These are phyloP conservation scores for Purshia tridentata DNA, from an alignment of 306 rosid species.

Conservation along the genomic window DNA sequence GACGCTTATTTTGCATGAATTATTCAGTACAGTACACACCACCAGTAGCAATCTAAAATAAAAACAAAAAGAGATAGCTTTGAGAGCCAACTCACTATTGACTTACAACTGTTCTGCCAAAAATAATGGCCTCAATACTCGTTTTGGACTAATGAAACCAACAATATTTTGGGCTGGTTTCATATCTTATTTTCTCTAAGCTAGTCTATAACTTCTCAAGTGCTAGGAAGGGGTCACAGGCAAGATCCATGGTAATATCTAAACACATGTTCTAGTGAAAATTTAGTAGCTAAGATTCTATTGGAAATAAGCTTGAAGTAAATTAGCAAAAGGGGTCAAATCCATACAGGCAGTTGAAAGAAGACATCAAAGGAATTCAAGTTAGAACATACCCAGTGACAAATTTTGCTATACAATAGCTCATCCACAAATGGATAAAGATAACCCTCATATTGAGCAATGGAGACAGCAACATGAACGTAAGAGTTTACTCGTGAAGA, in stretches of 20 bases:
- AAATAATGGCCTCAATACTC: background rate
- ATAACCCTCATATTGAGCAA: constrained; percentile 85
- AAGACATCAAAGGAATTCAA: background rate
- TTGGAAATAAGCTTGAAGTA: background rate
- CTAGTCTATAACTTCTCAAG: background rate
- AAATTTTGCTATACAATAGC: constrained; percentile 75
- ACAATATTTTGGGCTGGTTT: background rate
- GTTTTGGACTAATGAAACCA: background rate
- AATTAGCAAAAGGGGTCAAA: background rate
- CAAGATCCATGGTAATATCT: background rate
- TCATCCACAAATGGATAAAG: constrained; percentile 75
- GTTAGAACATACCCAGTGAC: constrained; percentile 82
- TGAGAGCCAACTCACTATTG: background rate
- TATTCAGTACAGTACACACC: background rate
- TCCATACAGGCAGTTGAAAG: constrained; percentile 9
- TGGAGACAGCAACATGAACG: constrained; percentile 66
- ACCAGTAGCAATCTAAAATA: background rate
- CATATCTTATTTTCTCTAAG: background rate
- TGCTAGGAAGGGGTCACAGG: background rate
- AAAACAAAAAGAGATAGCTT: background rate
- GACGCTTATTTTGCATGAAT: background rate
- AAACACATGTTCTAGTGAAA: background rate
- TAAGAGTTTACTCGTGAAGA: constrained; percentile 80
- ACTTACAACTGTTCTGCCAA: background rate
- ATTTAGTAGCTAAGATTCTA: background rate